phyloP scores from a whole-genome alignment of 1,139 yeast genomes.

The Geotrichum australiense region DNA sequence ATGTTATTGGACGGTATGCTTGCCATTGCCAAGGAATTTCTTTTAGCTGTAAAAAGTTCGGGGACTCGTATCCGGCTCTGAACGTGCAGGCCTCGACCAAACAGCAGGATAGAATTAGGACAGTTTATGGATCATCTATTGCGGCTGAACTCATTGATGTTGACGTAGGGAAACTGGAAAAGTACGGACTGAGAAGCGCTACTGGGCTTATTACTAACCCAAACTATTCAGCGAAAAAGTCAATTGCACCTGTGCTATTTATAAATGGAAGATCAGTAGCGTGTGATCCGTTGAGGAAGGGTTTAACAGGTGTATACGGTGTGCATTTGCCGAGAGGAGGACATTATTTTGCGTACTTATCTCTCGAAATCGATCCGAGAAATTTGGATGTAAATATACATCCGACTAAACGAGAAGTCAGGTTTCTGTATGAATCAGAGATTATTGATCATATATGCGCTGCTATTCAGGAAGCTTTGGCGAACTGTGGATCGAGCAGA shows the following conservation, averaged over 20 bases:
- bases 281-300: slow-evolving; percentile 72
- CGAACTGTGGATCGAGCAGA: slow-evolving; percentile 61
- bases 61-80: slow-evolving; percentile 40
- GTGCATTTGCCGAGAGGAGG: slow-evolving; percentile 73
- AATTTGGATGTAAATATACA: slow-evolving; percentile 90
- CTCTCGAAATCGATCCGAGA: slow-evolving; percentile 56
- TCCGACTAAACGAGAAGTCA: slow-evolving; percentile 90
- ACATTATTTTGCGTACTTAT: slow-evolving; percentile 69
- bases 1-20: slow-evolving; percentile 79
- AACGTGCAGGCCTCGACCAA: slow-evolving; percentile 26
- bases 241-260: slow-evolving; percentile 65
- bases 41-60: slow-evolving; percentile 70
- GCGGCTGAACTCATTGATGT: slow-evolving; percentile 59
- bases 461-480: slow-evolving; percentile 45
- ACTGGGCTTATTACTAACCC: slow-evolving; percentile 65
- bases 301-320: slow-evolving; percentile 57
- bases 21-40: slow-evolving; percentile 66
- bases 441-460: slow-evolving; percentile 57
- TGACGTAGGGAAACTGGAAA: slow-evolving; percentile 29
- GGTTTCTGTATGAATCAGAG: slow-evolving; percentile 82
- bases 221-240: slow-evolving; percentile 63
- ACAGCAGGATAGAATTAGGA: slow-evolving; percentile 60
- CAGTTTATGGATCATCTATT: slow-evolving; percentile 62
- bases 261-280: slow-evolving; percentile 77
- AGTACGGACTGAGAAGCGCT: slow-evolving; percentile 45